These are phyloP conservation scores for Leishmania arabica DNA, from an alignment of 208 protist species.

Conservation along the genomic window DNA sequence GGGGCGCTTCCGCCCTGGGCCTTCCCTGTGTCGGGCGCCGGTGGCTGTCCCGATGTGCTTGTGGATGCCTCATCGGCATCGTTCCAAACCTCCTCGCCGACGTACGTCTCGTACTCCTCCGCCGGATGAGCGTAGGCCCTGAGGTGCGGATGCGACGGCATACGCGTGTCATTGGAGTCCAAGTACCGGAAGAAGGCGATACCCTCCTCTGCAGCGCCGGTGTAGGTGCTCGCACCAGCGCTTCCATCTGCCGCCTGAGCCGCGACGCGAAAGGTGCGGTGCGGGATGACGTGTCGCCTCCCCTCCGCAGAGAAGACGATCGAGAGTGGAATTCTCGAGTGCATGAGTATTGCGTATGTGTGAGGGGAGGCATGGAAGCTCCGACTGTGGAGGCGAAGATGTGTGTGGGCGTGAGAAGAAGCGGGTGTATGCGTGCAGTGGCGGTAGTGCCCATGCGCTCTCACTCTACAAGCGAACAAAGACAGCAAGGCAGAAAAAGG, in stretches of 20 bases:
- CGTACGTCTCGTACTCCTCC: conserved; percentile 80
- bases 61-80: neutral
- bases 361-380: conserved; percentile 17
- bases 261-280: conserved; percentile 48
- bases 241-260: neutral
- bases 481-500: neutral
- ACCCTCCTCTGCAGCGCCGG: conserved; percentile 10
- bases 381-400: neutral
- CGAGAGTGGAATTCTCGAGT: conserved; percentile 61
- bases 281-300: conserved; percentile 47
- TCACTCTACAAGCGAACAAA: neutral
- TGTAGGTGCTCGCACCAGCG: neutral
- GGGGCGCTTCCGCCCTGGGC: neutral
- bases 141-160: conserved; percentile 57
- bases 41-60: neutral
- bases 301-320: conserved; percentile 43
- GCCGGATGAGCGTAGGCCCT: conserved; percentile 33
- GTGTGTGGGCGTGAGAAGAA: conserved; percentile 6
- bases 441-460: neutral
- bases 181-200: conserved; percentile 71
- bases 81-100: conserved; percentile 79
- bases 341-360: conserved; percentile 34
- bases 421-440: neutral
- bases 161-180: conserved; percentile 75
- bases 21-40: neutral